Conservation (phyloP, 1,284 basidiomycete species). For the Phenoliferia sp. region DNA sequence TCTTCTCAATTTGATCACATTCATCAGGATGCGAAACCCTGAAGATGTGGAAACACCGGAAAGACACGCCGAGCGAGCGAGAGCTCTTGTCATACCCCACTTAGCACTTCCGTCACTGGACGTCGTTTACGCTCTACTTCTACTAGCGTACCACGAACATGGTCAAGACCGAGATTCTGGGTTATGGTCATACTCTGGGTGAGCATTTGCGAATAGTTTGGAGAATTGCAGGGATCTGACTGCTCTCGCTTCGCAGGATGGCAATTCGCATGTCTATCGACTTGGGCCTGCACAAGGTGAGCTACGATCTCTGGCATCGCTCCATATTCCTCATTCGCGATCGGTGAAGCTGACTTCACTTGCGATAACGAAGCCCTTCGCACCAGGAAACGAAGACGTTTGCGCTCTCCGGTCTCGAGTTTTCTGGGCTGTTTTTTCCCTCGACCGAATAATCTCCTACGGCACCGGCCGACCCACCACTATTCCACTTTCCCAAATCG, state of each 20-base stretch:
- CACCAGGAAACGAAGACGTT: constrained; percentile 2
- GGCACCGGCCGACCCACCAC: constrained; percentile 17
- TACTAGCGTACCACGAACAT: constrained; percentile 20
- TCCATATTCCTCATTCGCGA: neutral
- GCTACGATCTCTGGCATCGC: neutral
- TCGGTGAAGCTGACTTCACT: neutral
- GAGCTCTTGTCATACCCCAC: constrained; percentile 17
- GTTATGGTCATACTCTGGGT: constrained; percentile 16
- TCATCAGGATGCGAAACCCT: neutral
- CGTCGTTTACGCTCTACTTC: constrained; percentile 13
- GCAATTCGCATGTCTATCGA: constrained; percentile 17
- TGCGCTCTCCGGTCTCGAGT: constrained; percentile 8
- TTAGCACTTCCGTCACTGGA: constrained; percentile 18
- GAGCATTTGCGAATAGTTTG: neutral
- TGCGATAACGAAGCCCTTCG: constrained; percentile 2
- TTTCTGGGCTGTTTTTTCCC: constrained; percentile 16
- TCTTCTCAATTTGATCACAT: neutral
- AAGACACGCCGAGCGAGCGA: constrained; percentile 17
- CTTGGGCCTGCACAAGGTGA: constrained; percentile 18
- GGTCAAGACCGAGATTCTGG: constrained; percentile 15
- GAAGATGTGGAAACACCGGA: constrained; percentile 7
- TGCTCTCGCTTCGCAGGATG: constrained; percentile 3
- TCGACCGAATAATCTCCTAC: constrained; percentile 21
- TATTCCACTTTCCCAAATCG: constrained; percentile 18
- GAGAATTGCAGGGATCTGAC: neutral